Percentiles rank a stretch among this genome's conserved stretches.
These are phyloP conservation scores for Teunomyces pallodes DNA, from an alignment of 805 yeast species.

Conservation along the genomic window DNA sequence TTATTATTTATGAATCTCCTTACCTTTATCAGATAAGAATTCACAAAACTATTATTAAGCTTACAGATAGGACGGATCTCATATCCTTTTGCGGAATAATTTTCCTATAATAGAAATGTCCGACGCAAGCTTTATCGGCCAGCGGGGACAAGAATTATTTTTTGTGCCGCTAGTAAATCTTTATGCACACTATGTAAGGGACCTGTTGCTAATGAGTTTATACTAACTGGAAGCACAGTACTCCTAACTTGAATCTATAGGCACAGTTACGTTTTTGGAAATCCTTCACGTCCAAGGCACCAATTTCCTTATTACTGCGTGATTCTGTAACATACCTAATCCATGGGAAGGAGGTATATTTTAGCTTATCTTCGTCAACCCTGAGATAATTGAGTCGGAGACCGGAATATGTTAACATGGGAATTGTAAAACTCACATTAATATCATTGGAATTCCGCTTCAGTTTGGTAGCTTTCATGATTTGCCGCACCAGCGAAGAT, in stretches of 20 bases:
- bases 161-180: background rate
- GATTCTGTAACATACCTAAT: conserved; percentile 49
- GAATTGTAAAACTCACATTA: conserved; percentile 30
- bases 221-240: conserved; percentile 13
- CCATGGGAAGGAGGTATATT: conserved; percentile 78
- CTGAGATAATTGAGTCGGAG: conserved; percentile 63
- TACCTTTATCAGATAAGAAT: background rate
- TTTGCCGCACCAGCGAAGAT: conserved; percentile 24
- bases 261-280: conserved; percentile 4
- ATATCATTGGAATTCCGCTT: conserved; percentile 21
- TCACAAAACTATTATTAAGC: background rate
- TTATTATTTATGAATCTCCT: background rate
- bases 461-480: conserved; percentile 11
- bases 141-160: background rate
- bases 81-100: background rate
- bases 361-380: conserved; percentile 59
- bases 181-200: background rate
- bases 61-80: background rate
- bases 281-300: background rate
- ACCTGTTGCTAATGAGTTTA: background rate
- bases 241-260: conserved; percentile 24
- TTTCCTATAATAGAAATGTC: conserved; percentile 1
- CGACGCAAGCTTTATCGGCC: background rate
- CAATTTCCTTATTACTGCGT: background rate
- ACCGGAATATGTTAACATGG: conserved; percentile 61